These are phyloP conservation scores for Cryomyces minteri DNA, from an alignment of 495 filamentous ascomycete genomes.

Conservation along the genomic window DNA sequence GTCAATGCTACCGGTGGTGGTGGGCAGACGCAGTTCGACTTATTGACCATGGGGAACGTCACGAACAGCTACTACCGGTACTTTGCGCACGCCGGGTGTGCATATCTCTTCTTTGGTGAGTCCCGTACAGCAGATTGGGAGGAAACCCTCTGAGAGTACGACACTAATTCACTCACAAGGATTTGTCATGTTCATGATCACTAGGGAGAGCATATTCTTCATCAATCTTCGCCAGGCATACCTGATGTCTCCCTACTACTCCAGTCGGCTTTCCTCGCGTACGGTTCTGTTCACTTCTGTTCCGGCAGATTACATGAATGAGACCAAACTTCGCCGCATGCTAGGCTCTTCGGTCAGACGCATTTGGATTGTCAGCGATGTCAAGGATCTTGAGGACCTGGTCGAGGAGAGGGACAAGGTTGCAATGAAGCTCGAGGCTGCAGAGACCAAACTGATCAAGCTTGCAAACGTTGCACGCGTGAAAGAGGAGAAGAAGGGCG, in stretches of 20 bases:
- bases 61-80: slow-evolving; percentile 36
- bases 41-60: slow-evolving; percentile 65
- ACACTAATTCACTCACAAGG: slow-evolving; percentile 16
- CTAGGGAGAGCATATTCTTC: slow-evolving; percentile 79
- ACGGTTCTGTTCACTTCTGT: slow-evolving; percentile 88
- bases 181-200: slow-evolving; percentile 77
- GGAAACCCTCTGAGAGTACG: not conserved
- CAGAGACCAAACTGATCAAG: slow-evolving; percentile 75
- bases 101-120: slow-evolving; percentile 55
- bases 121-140: slow-evolving; percentile 1
- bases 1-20: slow-evolving; percentile 30
- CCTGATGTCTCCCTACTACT: slow-evolving; percentile 70
- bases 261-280: slow-evolving; percentile 77
- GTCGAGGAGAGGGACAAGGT: slow-evolving; percentile 71
- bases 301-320: slow-evolving; percentile 52
- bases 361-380: slow-evolving; percentile 73
- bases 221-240: slow-evolving; percentile 95
- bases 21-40: slow-evolving; percentile 45
- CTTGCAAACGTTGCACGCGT: slow-evolving; percentile 60
- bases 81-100: slow-evolving; percentile 60
- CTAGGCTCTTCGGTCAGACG: slow-evolving; percentile 67
- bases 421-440: slow-evolving; percentile 72
- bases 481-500: slow-evolving; percentile 56
- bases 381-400: slow-evolving; percentile 61
- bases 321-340: slow-evolving; percentile 54